Base-by-base conservation (phyloP, 2,329 filamentous ascomycete genomes). In the Ophiostoma quercus region DNA sequence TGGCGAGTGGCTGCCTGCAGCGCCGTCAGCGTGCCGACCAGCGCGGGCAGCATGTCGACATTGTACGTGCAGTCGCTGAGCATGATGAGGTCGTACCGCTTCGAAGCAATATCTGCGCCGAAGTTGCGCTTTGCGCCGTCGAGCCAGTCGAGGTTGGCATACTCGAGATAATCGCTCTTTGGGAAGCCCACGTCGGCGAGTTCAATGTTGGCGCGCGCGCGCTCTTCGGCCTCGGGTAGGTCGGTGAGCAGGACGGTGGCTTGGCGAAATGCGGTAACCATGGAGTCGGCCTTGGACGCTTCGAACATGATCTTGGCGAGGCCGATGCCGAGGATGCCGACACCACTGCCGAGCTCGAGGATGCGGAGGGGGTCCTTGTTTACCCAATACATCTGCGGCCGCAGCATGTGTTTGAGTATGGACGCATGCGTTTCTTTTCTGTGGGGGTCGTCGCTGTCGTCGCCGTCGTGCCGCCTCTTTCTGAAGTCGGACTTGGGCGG, bases 31-130 rank as follows among this genome's bases (percentile, higher is more conserved):
- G 85, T 87, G 68, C 80, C 80, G 3, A 87, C 82, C 29, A 88
- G 79, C 2, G 83, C 80, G 1, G 84, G 82, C 34, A 88, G 77
- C 72, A 82, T 83, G 75, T 87, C 85, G 68, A 82, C 82, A 72
- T 88, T 88, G 79, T 88, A 88, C 0, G 85, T 87, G 80, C 86
- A 87, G 76, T 88, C 86, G 75, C 85, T 87, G 29, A 88, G 78
- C 68, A 86, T 79, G 66, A 87, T 74, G 5, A 87, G 76, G 71
- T 87, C 82, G 85, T 85, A 88, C 1, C 7, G 16, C 77, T n/a
- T 74, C 1, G 25, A 29, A 14, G 19, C 41, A 1, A 79, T 79
- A 32, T 79, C 75, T 0, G 78, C 73, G 0, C 83, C 83, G 71
- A 87, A 84, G 0, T 67, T 70, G 0, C 83, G 84, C 1, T 76